Conservation (phyloP, 2,329 filamentous ascomycete genomes). For the Sporothrix variecibatus region DNA sequence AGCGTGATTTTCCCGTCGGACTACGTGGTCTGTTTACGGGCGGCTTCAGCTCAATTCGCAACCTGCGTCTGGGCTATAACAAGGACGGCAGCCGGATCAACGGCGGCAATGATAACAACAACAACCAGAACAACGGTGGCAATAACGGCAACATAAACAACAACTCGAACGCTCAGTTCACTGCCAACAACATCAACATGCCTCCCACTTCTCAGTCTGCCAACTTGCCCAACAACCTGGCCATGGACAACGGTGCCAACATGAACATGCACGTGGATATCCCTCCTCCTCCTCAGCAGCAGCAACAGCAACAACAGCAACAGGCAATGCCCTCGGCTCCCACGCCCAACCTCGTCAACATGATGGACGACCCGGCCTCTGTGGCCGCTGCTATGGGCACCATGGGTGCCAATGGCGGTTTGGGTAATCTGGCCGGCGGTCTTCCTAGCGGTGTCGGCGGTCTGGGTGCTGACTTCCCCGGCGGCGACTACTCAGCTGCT, state of each 20-base stretch:
- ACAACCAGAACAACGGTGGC: background rate
- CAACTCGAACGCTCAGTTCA: background rate
- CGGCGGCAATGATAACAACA: background rate
- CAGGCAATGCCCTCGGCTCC: background rate
- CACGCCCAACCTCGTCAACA: background rate
- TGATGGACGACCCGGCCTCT: slow-evolving; percentile 13
- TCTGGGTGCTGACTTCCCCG: background rate
- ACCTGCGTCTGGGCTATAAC: slow-evolving; percentile 20
- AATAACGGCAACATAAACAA: background rate
- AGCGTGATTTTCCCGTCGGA: slow-evolving; percentile 30
- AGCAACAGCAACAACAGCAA: background rate
- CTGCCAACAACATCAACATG: background rate
- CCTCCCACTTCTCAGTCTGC: background rate
- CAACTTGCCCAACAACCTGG: background rate
- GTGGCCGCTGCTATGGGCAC: background rate
- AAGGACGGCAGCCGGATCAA: background rate
- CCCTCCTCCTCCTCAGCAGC: background rate
- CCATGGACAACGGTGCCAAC: background rate
- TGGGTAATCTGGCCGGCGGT: background rate
- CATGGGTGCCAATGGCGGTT: background rate
- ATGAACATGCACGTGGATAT: slow-evolving; percentile 4
- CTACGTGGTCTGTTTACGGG: slow-evolving; percentile 28
- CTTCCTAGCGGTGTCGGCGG: background rate
- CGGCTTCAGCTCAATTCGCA: slow-evolving; percentile 13
- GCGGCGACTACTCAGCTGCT: background rate